These are phyloP conservation scores for Isoetes engelmannii DNA, from an alignment of 83 land plant species.

Conservation along the genomic window DNA sequence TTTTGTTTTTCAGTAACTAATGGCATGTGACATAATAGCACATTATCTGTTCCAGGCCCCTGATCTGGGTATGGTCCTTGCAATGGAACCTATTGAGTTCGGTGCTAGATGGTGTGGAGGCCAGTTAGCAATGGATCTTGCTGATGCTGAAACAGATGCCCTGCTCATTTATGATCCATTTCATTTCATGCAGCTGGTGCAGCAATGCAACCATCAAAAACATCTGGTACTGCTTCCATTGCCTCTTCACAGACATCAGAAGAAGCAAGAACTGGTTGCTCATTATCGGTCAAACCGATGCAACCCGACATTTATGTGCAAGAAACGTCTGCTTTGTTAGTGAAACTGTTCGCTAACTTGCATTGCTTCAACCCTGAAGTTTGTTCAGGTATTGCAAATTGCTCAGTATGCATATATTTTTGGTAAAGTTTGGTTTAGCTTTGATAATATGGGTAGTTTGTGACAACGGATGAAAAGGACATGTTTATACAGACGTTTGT, in stretches of 20 bases:
- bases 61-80: constrained; percentile 52
- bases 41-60: constrained; percentile 43
- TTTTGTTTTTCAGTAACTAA: background rate
- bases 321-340: constrained; percentile 65
- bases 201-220: constrained; percentile 31
- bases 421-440: background rate
- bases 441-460: background rate
- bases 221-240: constrained; percentile 21
- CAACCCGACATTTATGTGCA: constrained; percentile 52
- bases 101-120: constrained; percentile 70
- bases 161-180: constrained; percentile 67
- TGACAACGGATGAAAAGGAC: constrained; percentile 70
- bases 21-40: background rate
- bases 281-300: constrained; percentile 24
- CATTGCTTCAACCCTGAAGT: constrained; percentile 77
- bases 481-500: constrained; percentile 53
- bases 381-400: constrained; percentile 56
- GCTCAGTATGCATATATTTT: background rate
- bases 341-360: constrained; percentile 85
- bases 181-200: constrained; percentile 71
- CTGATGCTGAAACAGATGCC: constrained; percentile 52
- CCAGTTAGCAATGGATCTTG: constrained; percentile 32
- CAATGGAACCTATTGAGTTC: constrained; percentile 62
- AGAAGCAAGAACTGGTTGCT: constrained; percentile 30
- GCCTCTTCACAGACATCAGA: constrained; percentile 13